These are phyloP conservation scores for Nemophila menziesii DNA, from an alignment of 257 asterid genomes.

Conservation along the genomic window DNA sequence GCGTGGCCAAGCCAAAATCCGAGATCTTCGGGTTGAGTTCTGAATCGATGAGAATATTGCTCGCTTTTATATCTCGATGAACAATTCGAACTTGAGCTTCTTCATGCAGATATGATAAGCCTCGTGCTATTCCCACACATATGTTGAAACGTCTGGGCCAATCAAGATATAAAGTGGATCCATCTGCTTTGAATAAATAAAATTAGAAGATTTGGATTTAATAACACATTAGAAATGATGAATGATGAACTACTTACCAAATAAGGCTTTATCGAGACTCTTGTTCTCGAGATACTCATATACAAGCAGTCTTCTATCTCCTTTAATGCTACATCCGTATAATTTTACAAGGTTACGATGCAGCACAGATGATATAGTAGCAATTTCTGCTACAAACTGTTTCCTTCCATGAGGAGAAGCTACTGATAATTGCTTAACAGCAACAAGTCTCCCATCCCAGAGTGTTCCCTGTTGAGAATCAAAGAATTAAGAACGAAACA, in stretches of 20 bases:
- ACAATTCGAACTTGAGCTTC: slow-evolving; percentile 56
- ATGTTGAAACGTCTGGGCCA: slow-evolving; percentile 58
- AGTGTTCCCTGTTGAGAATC: slow-evolving; percentile 72
- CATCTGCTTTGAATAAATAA: slow-evolving; percentile 24
- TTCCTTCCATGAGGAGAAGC: slow-evolving; percentile 79
- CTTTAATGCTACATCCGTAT: slow-evolving; percentile 78
- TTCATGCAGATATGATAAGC: slow-evolving; percentile 65
- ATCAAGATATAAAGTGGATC: slow-evolving; percentile 30
- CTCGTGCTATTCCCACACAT: slow-evolving; percentile 75
- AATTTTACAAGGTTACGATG: slow-evolving; percentile 81
- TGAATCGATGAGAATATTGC: slow-evolving; percentile 60
- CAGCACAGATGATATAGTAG: slow-evolving; percentile 84
- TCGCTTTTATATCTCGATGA: slow-evolving; percentile 68
- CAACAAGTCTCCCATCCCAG: slow-evolving; percentile 57
- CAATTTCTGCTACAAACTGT: slow-evolving; percentile 84
- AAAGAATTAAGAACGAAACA: not conserved
- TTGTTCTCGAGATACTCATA: slow-evolving; percentile 74
- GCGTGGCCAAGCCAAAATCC: slow-evolving; percentile 68
- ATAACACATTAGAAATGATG: too few relatives aligned
- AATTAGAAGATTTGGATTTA: not conserved
- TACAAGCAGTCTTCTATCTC: slow-evolving; percentile 54
- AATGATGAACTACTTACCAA: slow-evolving; percentile 24
- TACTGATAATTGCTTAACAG: slow-evolving; percentile 71
- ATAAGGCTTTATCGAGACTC: slow-evolving; percentile 63
- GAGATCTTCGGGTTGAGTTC: slow-evolving; percentile 56